These are phyloP conservation scores for Suillus spraguei DNA, from an alignment of 768 basidiomycete species.

Conservation along the genomic window DNA sequence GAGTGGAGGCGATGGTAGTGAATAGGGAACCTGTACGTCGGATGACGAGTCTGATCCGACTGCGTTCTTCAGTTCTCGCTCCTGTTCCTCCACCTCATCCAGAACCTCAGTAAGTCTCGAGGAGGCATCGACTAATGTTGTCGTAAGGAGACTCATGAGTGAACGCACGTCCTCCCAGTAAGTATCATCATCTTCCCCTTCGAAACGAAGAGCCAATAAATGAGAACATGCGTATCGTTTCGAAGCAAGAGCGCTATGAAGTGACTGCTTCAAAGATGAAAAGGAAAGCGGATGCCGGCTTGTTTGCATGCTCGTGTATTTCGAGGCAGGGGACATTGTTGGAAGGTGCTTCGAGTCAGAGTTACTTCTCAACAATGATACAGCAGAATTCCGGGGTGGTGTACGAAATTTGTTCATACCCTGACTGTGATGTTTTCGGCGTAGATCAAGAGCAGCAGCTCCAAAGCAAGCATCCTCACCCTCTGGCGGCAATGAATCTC, in stretches of 20 bases:
- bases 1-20: slow-evolving; percentile 21
- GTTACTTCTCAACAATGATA: slow-evolving; percentile 18
- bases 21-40: slow-evolving; percentile 18
- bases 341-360: slow-evolving; percentile 25
- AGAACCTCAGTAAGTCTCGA: slow-evolving; percentile 64
- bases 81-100: slow-evolving; percentile 55
- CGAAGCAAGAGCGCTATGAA: slow-evolving; percentile 69
- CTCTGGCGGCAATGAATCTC: slow-evolving; percentile 21
- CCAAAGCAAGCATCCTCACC: slow-evolving; percentile 52
- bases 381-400: slow-evolving; percentile 23
- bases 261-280: slow-evolving; percentile 57
- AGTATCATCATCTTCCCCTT: slow-evolving; percentile 67
- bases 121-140: slow-evolving; percentile 65
- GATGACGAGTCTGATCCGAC: slow-evolving; percentile 36
- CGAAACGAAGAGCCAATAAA: slow-evolving; percentile 76
- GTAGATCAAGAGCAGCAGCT: slow-evolving; percentile 60
- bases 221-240: slow-evolving; percentile 82
- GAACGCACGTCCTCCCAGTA: slow-evolving; percentile 88
- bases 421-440: slow-evolving; percentile 50
- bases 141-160: slow-evolving; percentile 70
- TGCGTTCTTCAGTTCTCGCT: slow-evolving; percentile 46
- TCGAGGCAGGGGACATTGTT: slow-evolving; percentile 50
- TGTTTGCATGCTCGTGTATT: slow-evolving; percentile 63
- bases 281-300: slow-evolving; percentile 68
- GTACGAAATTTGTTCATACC: slow-evolving; percentile 54